These are phyloP conservation scores for Colletotrichum musicola DNA, from an alignment of 2,329 filamentous ascomycete genomes.

Conservation along the genomic window DNA sequence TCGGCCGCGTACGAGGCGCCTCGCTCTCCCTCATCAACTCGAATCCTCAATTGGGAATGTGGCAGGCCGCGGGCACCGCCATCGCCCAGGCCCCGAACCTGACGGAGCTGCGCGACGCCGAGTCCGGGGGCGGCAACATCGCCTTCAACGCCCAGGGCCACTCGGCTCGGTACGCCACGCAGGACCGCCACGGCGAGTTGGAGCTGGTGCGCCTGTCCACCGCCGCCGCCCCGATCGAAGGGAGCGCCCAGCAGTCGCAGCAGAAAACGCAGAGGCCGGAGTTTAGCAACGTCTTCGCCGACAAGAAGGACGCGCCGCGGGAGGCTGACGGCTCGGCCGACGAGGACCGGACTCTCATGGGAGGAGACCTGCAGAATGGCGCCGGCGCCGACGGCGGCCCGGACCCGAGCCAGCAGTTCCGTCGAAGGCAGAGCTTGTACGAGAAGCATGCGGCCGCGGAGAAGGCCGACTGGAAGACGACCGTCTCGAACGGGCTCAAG, in stretches of 20 bases:
- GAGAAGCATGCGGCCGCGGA: conserved; percentile 41
- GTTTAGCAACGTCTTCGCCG: conserved; percentile 10
- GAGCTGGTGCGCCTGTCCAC: conserved; percentile 41
- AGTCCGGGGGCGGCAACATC: conserved; percentile 45
- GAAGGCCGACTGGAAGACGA: conserved; percentile 44
- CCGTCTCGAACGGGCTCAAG: conserved; percentile 43
- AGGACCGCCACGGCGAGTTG: conserved; percentile 43
- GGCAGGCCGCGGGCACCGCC: conserved; percentile 48
- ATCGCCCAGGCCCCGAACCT: conserved; percentile 48
- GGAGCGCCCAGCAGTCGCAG: too few relatives aligned
- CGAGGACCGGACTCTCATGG: not conserved
- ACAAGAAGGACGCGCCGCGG: not conserved
- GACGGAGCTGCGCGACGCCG: conserved; percentile 45
- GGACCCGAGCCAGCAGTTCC: conserved; percentile 17
- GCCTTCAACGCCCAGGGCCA: conserved; percentile 47
- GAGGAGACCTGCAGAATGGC: not conserved
- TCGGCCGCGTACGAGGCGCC: conserved; percentile 44
- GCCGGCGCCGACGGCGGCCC: not conserved
- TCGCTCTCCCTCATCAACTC: conserved; percentile 45
- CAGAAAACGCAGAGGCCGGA: conserved; percentile 5
- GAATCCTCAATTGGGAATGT: conserved; percentile 47
- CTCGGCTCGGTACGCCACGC: conserved; percentile 44
- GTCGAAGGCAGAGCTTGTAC: conserved; percentile 40
- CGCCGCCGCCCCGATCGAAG: conserved; percentile 12
- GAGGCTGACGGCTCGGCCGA: not conserved